phyloP scores from a whole-genome alignment of 73 alveolate species.

The Paramecium sonneborni region DNA sequence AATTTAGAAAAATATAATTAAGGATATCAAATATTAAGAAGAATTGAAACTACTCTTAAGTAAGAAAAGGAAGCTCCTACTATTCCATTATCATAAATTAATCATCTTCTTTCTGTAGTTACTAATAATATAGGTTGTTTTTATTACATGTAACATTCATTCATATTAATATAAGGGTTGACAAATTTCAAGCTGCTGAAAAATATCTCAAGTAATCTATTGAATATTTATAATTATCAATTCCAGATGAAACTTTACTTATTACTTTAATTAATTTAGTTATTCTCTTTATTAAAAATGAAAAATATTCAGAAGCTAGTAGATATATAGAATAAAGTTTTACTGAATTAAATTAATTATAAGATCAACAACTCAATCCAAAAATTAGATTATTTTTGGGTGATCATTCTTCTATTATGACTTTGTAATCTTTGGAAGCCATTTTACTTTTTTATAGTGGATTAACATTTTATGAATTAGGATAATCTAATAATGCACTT shows the following conservation, averaged over 20 bases:
- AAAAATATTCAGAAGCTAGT: conserved; percentile 46
- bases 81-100: conserved; percentile 47
- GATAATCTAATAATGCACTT: not conserved
- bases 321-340: conserved; percentile 46
- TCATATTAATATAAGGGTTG: not conserved
- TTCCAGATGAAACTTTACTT: conserved; percentile 31
- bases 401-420: conserved; percentile 10
- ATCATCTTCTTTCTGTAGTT: conserved; percentile 53
- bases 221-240: conserved; percentile 9
- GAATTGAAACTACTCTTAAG: not conserved
- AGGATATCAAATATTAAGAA: not conserved
- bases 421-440: conserved; percentile 5
- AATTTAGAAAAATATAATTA: not conserved
- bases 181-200: conserved; percentile 39
- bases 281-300: conserved; percentile 33
- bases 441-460: conserved; percentile 45
- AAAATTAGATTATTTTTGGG: conserved; percentile 47
- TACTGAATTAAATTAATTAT: conserved; percentile 1
- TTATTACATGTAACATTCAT: not conserved
- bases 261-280: conserved; percentile 39
- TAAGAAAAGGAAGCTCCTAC: conserved; percentile 36
- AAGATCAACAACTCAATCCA: conserved; percentile 30
- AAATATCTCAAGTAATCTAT: conserved; percentile 29
- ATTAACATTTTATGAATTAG: conserved; percentile 29
- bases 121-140: conserved; percentile 49